Evolutionary conservation across 192 early-diverging fungal species (phyloP), one percentile per base, ranked within the genome.

Genomic region (Umbelopsis vinacea): DNA sequence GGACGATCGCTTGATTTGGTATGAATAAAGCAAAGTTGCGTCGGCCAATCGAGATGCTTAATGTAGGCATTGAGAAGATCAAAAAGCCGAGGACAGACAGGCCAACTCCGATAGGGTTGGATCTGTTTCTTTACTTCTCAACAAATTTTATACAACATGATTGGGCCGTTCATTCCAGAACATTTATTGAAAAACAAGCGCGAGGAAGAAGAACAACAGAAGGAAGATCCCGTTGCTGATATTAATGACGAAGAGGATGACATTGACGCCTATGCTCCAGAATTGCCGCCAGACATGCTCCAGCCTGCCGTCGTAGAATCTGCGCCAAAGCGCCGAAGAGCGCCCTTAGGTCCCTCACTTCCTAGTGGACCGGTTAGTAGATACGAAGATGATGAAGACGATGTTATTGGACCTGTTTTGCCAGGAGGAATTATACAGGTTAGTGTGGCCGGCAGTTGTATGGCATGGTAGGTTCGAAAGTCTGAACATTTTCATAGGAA

Each of bases 281-380:
- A 46, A 63, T 67, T 79, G 5, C 77, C 77, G 17, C 77, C 77
- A 21, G 77, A 79, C 54, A 22, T 79, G 24, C 9, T 74, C 19
- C 22, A 74, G 46, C 72, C 48, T 29, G 21, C 48, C 19, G 37
- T 37, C n/a, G 14, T 53, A 35, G 19, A 5, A 21, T 12, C 24
- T 43, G 54, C 60, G 19, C 3, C 4, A 37, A 67, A 66, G 37
- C 77, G 77, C 21, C 54, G 77, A 17, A 37, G 29, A 33, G 57
- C 57, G n/a, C 69, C 70, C 4, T 2, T 74, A 46, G 73, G 73
- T 0, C 77, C 77, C 21, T 52, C 77, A 17, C 14, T 70, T 21
- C 77, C 77, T 12, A 46, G 52, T 6, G 63, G 63, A n/a, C 72
- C 77, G 15, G 17, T 21, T n/a, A 2, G 8, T 43, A 43, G 11